Percentiles rank a stretch among this genome's conserved stretches.
These are phyloP conservation scores for Ascodesmis nigricans DNA, from an alignment of 495 filamentous ascomycete genomes.

Conservation along the genomic window DNA sequence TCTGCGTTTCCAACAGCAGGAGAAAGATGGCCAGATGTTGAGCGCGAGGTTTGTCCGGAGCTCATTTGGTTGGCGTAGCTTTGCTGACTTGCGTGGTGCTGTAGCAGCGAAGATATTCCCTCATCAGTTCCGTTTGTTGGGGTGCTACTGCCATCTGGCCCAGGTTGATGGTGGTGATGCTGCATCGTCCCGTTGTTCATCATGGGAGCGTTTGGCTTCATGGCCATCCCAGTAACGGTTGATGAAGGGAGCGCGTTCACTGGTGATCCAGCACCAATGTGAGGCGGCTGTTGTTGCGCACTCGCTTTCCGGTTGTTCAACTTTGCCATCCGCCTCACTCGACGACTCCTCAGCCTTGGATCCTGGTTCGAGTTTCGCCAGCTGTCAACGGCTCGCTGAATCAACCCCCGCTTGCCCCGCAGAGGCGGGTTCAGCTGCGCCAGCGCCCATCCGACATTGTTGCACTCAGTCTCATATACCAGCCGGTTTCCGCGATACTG, in stretches of 20 bases:
- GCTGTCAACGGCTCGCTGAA: conserved; percentile 91
- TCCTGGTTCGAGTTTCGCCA: conserved; percentile 99
- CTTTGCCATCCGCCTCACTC: conserved; percentile 87
- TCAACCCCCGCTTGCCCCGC: conserved; percentile 79
- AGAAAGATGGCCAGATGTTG: conserved; percentile 21
- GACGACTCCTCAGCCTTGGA: conserved; percentile 63
- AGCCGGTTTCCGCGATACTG: conserved; percentile 88
- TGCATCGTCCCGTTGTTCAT: conserved; percentile 30
- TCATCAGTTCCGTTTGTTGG: conserved; percentile 43
- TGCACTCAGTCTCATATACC: conserved; percentile 95
- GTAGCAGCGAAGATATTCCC: conserved; percentile 88
- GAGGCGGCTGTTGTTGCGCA: conserved; percentile 24
- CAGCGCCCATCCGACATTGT: conserved; percentile 90
- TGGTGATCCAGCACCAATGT: conserved; percentile 19
- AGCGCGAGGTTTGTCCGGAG: conserved; percentile 18
- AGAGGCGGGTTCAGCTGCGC: conserved; percentile 80
- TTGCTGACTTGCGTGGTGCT: conserved; percentile 32
- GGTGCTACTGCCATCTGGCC: conserved; percentile 28
- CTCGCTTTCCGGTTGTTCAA: conserved; percentile 61
- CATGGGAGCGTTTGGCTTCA: conserved; percentile 20
- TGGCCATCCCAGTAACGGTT: conserved; percentile 12
- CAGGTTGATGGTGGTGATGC: conserved; percentile 65
- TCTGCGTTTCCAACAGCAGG: conserved; percentile 20
- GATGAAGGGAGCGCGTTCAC: conserved; percentile 17
- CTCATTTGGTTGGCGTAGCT: conserved; percentile 15